Conservation (phyloP, 352 stramenopile genomes). For the Phytopythium cucurbitacearum region DNA sequence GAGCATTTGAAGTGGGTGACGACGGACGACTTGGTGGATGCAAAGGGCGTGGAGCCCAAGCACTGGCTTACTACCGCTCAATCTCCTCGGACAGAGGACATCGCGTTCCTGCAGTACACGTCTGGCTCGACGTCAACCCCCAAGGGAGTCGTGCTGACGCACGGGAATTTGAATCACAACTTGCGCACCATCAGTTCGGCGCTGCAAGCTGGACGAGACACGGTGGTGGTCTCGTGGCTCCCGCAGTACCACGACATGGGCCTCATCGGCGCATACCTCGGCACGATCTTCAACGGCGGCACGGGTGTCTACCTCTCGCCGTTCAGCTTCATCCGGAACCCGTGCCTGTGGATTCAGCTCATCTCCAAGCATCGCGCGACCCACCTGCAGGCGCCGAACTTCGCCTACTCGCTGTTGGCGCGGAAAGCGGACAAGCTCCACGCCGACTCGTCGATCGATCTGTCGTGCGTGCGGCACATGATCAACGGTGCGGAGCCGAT, state of each 20-base stretch:
- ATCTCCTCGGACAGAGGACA: slow-evolving; percentile 33
- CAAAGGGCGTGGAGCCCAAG: slow-evolving; percentile 30
- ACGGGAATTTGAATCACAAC: slow-evolving; percentile 97
- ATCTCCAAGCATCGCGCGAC: slow-evolving; percentile 88
- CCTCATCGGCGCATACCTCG: slow-evolving; percentile 94
- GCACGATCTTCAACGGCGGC: slow-evolving; percentile 83
- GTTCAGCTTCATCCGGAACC: slow-evolving; percentile 96
- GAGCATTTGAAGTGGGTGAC: slow-evolving; percentile 87
- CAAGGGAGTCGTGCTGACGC: slow-evolving; percentile 98
- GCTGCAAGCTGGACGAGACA: slow-evolving; percentile 86
- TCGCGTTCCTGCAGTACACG: slow-evolving; percentile 99
- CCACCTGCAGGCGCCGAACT: slow-evolving; percentile 98
- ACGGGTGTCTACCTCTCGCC: slow-evolving; percentile 97
- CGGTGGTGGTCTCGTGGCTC: slow-evolving; percentile 97
- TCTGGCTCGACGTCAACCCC: slow-evolving; percentile 97
- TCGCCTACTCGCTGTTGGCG: slow-evolving; percentile 95
- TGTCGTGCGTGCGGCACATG: slow-evolving; percentile 93
- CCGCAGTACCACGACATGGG: slow-evolving; percentile 99
- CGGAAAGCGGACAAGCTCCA: slow-evolving; percentile 88
- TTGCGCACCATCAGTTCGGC: slow-evolving; percentile 93
- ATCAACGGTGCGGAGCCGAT: slow-evolving; percentile 99
- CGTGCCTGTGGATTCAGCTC: slow-evolving; percentile 94
- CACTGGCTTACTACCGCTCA: slow-evolving; percentile 5
- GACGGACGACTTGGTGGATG: slow-evolving; percentile 67
- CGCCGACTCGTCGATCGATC: slow-evolving; percentile 59